Evolutionary conservation across 768 basidiomycete genomes (phyloP), one percentile per base, ranked within the genome.

Genomic region (Lentinula detonsa): DNA sequence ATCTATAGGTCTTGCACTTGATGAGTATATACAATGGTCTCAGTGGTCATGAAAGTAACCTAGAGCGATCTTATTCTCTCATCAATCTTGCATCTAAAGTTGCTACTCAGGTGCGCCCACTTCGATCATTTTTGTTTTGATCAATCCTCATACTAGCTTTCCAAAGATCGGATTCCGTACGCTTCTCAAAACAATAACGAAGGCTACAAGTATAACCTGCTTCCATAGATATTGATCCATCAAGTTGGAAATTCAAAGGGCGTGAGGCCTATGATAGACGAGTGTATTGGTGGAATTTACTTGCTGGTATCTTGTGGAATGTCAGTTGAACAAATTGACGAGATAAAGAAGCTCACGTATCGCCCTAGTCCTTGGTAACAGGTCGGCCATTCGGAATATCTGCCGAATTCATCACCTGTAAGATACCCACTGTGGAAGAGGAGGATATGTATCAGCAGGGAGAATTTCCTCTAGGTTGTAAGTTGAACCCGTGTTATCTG

Each of bases 1-100:
- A 57, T 50, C 18, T 18, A n/a, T 54, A 80, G 77, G 76, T 75
- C 5, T 62, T 83, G 34, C 78, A 82, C 69, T 71, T 83, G 34
- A 82, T 82, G 78, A 81, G 80, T 61, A 73, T 82, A 39, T 82
- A 81, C 70, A 79, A 81, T 62, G 80, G 80, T 49, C 75, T 83
- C 74, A 80, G 80, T 64, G 80, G 80, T 33, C 76, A 80, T 63
- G 80, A 83, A 63, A 72, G 72, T 53, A 83, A 82, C 65, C 64
- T 81, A 15, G 81, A 81, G 61, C 71, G 75, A 35, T 80, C 77
- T 0, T 82, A 77, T 63, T 69, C 74, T 33, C 67, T 83, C 39
- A 73, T 83, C 34, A 77, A 78, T 62, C 70, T 84, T 57, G 79
- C 81, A 37, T 71, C 73, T 61, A 80, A 82, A 63, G 72, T 81